A percentile compares a stretch with the other conserved stretches of the same genome.
These are phyloP conservation scores for Backusella mclennaniae DNA, from an alignment of 192 early-diverging fungal species.

Conservation along the genomic window DNA sequence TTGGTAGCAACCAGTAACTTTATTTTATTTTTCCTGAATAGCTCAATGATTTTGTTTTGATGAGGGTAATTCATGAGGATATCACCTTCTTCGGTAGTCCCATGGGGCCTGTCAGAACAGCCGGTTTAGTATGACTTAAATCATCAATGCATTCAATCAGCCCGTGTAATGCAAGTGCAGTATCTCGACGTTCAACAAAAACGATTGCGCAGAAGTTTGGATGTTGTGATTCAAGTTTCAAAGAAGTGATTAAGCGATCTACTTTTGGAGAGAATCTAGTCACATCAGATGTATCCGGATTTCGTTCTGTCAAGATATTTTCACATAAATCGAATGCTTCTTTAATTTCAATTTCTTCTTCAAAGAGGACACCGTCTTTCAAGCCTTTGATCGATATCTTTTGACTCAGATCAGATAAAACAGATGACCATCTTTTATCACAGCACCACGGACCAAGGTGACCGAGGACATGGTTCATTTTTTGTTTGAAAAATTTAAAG, in stretches of 20 bases:
- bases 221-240: conserved; percentile 27
- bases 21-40: conserved; percentile 61
- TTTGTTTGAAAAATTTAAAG: conserved; percentile 39
- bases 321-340: background rate
- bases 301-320: background rate
- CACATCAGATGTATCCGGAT: conserved; percentile 27
- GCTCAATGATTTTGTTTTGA: conserved; percentile 60
- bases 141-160: conserved; percentile 59
- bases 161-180: conserved; percentile 54
- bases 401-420: conserved; percentile 26
- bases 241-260: conserved; percentile 57
- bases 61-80: conserved; percentile 45
- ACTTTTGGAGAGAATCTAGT: conserved; percentile 67
- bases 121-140: conserved; percentile 44
- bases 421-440: conserved; percentile 61
- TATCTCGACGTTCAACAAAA: conserved; percentile 73
- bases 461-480: conserved; percentile 36
- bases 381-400: background rate
- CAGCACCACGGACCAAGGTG: conserved; percentile 79
- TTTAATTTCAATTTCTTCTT: background rate
- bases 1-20: conserved; percentile 87
- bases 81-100: conserved; percentile 31
- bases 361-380: background rate
- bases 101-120: conserved; percentile 61
- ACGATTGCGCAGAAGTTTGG: conserved; percentile 82